Evolutionary conservation across 345 rosid species (phyloP).

Genomic region (Eucalyptus coolabah): DNA sequence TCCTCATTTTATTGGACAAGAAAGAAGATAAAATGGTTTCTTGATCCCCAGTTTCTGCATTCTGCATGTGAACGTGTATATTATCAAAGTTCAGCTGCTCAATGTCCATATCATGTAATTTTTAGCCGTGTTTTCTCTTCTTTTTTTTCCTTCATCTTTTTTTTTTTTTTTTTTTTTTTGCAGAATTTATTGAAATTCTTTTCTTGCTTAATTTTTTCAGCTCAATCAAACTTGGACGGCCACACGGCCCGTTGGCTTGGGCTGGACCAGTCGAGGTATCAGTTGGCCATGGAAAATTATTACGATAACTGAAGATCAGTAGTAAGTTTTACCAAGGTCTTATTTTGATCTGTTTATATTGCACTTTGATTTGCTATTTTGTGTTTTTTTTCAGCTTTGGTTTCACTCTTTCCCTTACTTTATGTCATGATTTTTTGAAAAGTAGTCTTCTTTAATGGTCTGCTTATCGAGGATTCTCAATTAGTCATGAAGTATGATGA

Average conservation of each 20-base stretch:
- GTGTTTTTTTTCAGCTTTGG: not conserved
- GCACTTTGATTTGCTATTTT: not conserved
- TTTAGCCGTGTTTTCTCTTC: not conserved
- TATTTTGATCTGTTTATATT: not conserved
- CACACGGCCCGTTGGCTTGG: conserved; percentile 93
- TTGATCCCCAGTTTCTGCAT: not conserved
- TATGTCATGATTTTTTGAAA: not conserved
- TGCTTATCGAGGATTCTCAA: not conserved
- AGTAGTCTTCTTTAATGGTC: not conserved
- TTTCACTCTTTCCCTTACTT: not conserved
- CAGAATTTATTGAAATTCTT: not conserved
- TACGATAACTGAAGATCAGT: conserved; percentile 64
- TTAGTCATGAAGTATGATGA: not conserved
- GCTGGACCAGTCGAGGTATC: conserved; percentile 85
- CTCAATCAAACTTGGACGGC: conserved; percentile 85
- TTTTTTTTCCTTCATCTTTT: not conserved
- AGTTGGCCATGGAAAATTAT: conserved; percentile 91
- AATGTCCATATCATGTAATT: not conserved
- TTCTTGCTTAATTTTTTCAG: conserved; percentile 12
- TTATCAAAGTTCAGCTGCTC: not conserved
- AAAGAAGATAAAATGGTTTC: not conserved
- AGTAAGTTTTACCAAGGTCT: conserved; percentile 18
- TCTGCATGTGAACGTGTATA: not conserved
- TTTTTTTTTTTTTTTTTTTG: not conserved
- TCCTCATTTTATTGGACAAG: not conserved